phyloP scores from a whole-genome alignment of 2,329 filamentous ascomycete species.

The Berkeleyomyces basicola region DNA sequence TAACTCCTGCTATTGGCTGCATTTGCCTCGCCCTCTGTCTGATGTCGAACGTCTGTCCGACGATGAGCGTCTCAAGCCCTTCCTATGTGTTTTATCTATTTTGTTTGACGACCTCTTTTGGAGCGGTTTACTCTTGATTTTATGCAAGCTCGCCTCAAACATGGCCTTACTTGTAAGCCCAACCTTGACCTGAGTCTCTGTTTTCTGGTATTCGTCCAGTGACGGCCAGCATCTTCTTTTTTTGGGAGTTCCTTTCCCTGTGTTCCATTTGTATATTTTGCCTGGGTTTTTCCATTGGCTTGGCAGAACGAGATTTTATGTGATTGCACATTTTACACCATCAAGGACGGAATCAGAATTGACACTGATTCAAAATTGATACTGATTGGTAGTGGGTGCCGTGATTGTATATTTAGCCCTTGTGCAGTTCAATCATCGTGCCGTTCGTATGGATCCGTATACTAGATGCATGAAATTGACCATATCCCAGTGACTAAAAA shows the following conservation, averaged over 20 bases:
- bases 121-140: neutral
- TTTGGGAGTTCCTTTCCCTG: neutral
- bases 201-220: neutral
- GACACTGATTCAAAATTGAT: too few species aligned
- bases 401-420: too few species aligned
- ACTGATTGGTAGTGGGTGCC: too few species aligned
- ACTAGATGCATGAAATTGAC: too few species aligned
- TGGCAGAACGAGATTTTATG: too few species aligned
- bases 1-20: neutral
- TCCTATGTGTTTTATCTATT: neutral
- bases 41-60: neutral
- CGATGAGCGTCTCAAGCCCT: neutral
- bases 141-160: neutral
- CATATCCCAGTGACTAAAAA: too few species aligned
- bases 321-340: too few species aligned
- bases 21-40: neutral
- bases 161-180: neutral
- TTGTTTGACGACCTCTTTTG: constrained; percentile 1
- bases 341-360: too few species aligned
- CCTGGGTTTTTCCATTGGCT: too few species aligned
- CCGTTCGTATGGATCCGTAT: too few species aligned
- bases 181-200: neutral
- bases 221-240: neutral
- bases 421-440: too few species aligned
- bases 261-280: neutral